phyloP scores from a whole-genome alignment of 305 asterid genomes.

The Lippia alba region DNA sequence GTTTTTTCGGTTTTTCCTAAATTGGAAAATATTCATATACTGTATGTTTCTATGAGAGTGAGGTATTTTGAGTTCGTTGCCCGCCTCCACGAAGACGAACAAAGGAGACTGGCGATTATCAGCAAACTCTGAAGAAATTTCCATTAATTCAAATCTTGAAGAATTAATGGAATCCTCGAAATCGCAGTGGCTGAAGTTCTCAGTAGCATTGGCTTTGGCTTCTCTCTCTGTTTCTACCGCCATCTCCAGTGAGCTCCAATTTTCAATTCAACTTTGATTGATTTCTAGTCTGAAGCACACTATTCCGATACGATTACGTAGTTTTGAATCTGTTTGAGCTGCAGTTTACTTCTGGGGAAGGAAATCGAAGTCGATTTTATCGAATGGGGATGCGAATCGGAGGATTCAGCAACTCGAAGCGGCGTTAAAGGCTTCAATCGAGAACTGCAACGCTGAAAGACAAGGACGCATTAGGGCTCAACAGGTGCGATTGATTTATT shows the following conservation, averaged over 20 bases:
- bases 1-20: no score
- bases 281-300: neutral
- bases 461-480: conserved; percentile 95
- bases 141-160: no score
- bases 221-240: conserved; percentile 48
- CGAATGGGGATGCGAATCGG: conserved; percentile 38
- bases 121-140: conserved; percentile 3
- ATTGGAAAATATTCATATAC: no score
- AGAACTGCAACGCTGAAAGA: conserved; percentile 83
- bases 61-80: neutral
- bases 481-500: conserved; percentile 45
- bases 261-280: neutral
- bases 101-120: neutral
- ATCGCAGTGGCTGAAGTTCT: conserved; percentile 42
- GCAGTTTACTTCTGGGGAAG: conserved; percentile 65
- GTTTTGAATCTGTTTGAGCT: conserved; percentile 17
- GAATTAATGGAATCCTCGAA: conserved; percentile 42
- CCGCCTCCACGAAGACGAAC: conserved; percentile 2
- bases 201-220: conserved; percentile 44
- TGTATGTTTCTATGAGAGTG: no score
- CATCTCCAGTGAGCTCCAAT: conserved; percentile 40
- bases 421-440: conserved; percentile 58
- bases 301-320: neutral
- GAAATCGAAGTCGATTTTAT: conserved; percentile 42
- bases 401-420: conserved; percentile 65